Evolutionary conservation across 2,329 filamentous ascomycete genomes (phyloP), one percentile per base, ranked within the genome.

Genomic region (Monosporascus sp.): DNA sequence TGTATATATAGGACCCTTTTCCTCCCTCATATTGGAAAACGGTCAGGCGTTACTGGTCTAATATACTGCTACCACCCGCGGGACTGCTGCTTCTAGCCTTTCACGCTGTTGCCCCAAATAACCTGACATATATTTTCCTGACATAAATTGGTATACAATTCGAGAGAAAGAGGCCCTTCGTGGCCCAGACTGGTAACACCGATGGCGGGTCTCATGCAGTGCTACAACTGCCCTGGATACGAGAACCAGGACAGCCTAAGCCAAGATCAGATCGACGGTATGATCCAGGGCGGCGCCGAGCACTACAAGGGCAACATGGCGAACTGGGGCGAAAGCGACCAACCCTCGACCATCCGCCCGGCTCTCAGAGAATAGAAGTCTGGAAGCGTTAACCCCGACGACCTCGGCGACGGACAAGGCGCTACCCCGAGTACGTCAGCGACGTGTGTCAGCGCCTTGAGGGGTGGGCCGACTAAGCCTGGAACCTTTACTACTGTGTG

Each of bases 341-440:
- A 57, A 20, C 60, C 62, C 50, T 57, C 67, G 24, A 61, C 60
- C 56, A 68, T 72, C 60, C 74, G 74, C 62, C 65, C 67, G 54
- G 71, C 71, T 4, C 64, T 72, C 22, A 67, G 71, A 50, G 64
- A 64, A 48, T 74, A 73, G 62, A 74, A 74, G 65, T 73, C 71
- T 7, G 72, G 72, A 46, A 63, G 59, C 31, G 65, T 72, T 48
- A 64, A 72, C 60, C 39, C 56, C 22, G 51, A 57, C 50, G 58
- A 75, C 59, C 64, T 74, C 25, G 71, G 68, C 56, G 62, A 70
- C 44, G 67, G 63, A 39, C 52, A 50, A 14, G 69, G 70, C 24
- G 71, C 70, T 24, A 72, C 71, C 22, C 44, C 57, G 60, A 57
- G 62, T 74, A 72, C 58, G 71, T 74, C 57, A 70, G 67, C 51